Conservation (phyloP, 1,284 basidiomycete species). For the Peniophora sp. region DNA sequence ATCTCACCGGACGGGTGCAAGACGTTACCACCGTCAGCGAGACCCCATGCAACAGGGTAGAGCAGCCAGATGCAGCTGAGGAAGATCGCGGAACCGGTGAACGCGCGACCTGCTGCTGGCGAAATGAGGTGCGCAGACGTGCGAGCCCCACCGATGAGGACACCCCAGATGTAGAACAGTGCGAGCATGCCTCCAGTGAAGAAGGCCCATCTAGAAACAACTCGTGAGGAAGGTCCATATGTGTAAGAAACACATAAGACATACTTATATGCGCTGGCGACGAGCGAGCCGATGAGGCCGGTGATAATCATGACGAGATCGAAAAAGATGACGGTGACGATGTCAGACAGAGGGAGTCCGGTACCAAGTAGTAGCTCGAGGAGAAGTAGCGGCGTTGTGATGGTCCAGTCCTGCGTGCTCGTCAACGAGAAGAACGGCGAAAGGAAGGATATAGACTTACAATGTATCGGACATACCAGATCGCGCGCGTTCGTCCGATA, state of each 20-base stretch:
- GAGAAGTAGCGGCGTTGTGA: constrained; percentile 50
- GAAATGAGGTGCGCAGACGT: constrained; percentile 17
- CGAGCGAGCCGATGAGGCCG: constrained; percentile 43
- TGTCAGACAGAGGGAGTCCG: constrained; percentile 42
- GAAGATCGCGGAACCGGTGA: constrained; percentile 31
- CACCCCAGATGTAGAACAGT: constrained; percentile 41
- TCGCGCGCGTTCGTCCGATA: background rate
- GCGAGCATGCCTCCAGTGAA: constrained; percentile 37
- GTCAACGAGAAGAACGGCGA: too few relatives aligned
- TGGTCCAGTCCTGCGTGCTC: constrained; percentile 30
- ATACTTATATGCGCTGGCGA: constrained; percentile 38
- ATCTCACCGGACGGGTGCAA: constrained; percentile 36
- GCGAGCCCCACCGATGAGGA: constrained; percentile 19
- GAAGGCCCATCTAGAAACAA: constrained; percentile 27
- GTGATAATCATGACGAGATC: constrained; percentile 39
- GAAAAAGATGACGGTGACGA: constrained; percentile 48
- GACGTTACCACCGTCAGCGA: constrained; percentile 38
- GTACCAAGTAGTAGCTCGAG: constrained; percentile 44
- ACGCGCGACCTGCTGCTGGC: constrained; percentile 21
- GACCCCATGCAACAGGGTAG: constrained; percentile 43
- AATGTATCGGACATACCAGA: constrained; percentile 38
- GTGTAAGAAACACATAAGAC: too few relatives aligned
- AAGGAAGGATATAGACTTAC: constrained; percentile 7
- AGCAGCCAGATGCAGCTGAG: constrained; percentile 43
- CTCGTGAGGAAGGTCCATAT: too few relatives aligned